phyloP scores from a whole-genome alignment of 495 filamentous ascomycete genomes.

The Podospora tetraspora region DNA sequence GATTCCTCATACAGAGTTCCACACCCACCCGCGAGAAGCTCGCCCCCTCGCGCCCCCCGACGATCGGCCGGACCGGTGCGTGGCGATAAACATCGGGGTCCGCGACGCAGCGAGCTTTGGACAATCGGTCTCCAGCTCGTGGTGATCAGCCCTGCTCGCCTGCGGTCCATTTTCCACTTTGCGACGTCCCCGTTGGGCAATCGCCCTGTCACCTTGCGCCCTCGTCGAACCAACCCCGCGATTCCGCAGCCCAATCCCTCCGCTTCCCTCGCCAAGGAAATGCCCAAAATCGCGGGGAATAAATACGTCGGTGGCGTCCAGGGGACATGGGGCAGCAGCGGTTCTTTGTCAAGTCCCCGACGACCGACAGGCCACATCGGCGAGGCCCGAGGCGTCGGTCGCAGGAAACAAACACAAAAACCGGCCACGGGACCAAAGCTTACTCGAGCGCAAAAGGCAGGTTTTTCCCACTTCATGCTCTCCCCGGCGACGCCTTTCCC shows the following conservation, averaged over 20 bases:
- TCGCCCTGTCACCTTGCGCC: not conserved
- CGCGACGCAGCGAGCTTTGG: not conserved
- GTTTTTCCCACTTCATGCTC: not conserved
- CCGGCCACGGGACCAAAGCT: not conserved
- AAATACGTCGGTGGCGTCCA: not conserved
- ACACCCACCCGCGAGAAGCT: not conserved
- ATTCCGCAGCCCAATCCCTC: not conserved
- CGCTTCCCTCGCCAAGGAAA: not conserved
- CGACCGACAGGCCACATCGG: not conserved
- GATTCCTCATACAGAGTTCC: not conserved
- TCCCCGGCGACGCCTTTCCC: not conserved
- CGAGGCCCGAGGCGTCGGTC: too few species aligned
- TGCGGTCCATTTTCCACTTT: not conserved
- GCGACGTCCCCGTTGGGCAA: not conserved
- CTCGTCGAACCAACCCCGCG: not conserved
- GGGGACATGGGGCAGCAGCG: not conserved
- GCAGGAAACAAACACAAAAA: not conserved
- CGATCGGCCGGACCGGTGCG: not conserved
- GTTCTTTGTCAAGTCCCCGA: not conserved
- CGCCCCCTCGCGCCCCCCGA: not conserved
- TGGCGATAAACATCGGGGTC: not conserved
- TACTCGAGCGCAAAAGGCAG: not conserved
- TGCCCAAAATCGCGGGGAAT: not conserved
- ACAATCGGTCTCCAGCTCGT: not conserved
- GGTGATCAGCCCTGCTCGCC: not conserved